Percentiles rank a stretch among this genome's conserved stretches.
Evolutionary conservation across 805 yeast species (phyloP).

Genomic region (Yamadazyma insecticola): DNA sequence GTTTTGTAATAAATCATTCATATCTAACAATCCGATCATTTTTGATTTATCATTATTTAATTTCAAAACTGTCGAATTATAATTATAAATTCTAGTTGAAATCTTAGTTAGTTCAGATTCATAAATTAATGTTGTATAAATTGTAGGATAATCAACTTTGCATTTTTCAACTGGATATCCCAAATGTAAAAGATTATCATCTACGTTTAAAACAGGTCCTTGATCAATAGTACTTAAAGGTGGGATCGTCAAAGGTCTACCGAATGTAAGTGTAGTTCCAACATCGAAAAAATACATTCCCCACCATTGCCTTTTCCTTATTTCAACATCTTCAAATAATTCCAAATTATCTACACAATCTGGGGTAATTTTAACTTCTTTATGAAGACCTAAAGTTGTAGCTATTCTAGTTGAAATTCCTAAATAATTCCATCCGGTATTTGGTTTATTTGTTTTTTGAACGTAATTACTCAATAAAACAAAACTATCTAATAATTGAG

Average conservation of each 20-base stretch:
- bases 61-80: slow-evolving; percentile 14
- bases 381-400: slow-evolving; percentile 17
- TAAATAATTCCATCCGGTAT: slow-evolving; percentile 17
- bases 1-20: slow-evolving; percentile 14
- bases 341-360: slow-evolving; percentile 5
- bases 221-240: slow-evolving; percentile 16
- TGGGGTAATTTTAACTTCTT: slow-evolving; percentile 14
- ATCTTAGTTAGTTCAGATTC: slow-evolving; percentile 17
- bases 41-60: slow-evolving; percentile 16
- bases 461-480: slow-evolving; percentile 16
- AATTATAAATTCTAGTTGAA: slow-evolving; percentile 17
- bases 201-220: slow-evolving; percentile 15
- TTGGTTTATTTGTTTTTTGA: slow-evolving; percentile 15
- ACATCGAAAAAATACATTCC: slow-evolving; percentile 19
- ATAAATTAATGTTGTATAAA: slow-evolving; percentile 16
- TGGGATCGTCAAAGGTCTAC: slow-evolving; percentile 17
- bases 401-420: slow-evolving; percentile 17
- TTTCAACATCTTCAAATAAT: slow-evolving; percentile 15
- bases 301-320: slow-evolving; percentile 19
- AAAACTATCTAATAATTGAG: slow-evolving; percentile 16
- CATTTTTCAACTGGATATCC: slow-evolving; percentile 9
- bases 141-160: slow-evolving; percentile 15
- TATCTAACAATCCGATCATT: slow-evolving; percentile 18
- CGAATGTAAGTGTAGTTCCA: slow-evolving; percentile 17
- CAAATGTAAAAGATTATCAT: slow-evolving; percentile 12